Evolutionary conservation across 345 rosid genomes (phyloP).

Genomic region (Streptanthus diversifolius): DNA sequence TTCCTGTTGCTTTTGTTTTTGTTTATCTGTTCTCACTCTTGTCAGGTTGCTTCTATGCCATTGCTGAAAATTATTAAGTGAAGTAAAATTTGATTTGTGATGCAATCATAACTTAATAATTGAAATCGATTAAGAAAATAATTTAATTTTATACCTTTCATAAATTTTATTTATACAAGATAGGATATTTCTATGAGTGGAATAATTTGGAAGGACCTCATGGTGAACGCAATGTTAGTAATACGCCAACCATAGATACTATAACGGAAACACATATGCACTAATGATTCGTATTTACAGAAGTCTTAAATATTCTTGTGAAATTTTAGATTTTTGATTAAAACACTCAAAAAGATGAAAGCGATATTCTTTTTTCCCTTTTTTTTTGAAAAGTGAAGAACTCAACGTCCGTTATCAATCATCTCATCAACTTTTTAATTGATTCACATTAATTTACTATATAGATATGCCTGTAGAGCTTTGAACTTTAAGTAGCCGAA

Average conservation of each 20-base stretch:
- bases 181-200: background rate
- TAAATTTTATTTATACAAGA: background rate
- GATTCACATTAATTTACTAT: background rate
- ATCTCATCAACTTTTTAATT: background rate
- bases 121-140: background rate
- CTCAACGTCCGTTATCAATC: background rate
- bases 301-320: background rate
- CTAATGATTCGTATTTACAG: background rate
- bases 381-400: background rate
- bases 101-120: background rate
- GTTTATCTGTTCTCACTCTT: background rate
- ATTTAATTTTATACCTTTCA: background rate
- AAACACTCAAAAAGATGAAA: background rate
- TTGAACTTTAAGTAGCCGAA: background rate
- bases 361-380: background rate
- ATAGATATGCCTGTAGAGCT: background rate
- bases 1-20: background rate
- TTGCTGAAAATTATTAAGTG: background rate
- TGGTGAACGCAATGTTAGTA: background rate
- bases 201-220: background rate
- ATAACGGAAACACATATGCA: background rate
- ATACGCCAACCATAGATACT: background rate
- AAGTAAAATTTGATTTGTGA: background rate
- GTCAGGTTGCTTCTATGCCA: constrained; percentile 10
- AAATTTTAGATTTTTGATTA: background rate